Percentiles rank a stretch among this genome's conserved stretches.
These are phyloP conservation scores for Trichothecium roseum DNA, from an alignment of 2,329 filamentous ascomycete genomes.

Conservation along the genomic window DNA sequence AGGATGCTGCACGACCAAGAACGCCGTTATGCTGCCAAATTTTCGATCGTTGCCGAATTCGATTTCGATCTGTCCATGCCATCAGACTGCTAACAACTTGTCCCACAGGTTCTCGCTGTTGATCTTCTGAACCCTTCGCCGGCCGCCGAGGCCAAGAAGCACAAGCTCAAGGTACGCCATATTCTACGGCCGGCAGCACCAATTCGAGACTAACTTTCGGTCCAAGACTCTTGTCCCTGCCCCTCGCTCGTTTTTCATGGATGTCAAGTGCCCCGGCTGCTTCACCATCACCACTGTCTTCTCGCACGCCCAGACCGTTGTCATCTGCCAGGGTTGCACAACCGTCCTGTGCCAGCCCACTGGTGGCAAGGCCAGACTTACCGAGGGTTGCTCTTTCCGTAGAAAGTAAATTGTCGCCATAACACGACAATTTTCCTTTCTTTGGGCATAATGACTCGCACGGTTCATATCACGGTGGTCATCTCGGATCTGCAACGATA, in stretches of 20 bases:
- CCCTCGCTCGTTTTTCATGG: slow-evolving; percentile 99
- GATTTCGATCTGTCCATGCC: neutral
- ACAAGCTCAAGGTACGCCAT: slow-evolving; percentile 94
- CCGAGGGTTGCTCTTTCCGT: slow-evolving; percentile 99
- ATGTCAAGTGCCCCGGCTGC: slow-evolving; percentile 99
- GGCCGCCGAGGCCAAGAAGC: slow-evolving; percentile 97
- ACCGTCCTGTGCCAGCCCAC: slow-evolving; percentile 99
- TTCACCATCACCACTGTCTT: slow-evolving; percentile 99
- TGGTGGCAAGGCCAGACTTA: slow-evolving; percentile 97
- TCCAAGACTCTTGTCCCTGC: slow-evolving; percentile 80
- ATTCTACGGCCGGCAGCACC: slow-evolving; percentile 8
- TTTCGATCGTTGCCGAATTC: too few relatives aligned
- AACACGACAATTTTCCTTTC: slow-evolving; percentile 34
- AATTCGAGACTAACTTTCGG: slow-evolving; percentile 14
- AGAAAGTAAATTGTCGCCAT: slow-evolving; percentile 73
- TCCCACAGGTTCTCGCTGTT: slow-evolving; percentile 90
- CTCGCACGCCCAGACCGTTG: slow-evolving; percentile 99
- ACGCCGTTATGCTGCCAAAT: neutral
- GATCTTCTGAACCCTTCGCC: slow-evolving; percentile 99
- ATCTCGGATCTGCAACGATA: slow-evolving; percentile 47
- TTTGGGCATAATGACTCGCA: slow-evolving; percentile 39
- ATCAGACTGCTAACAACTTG: slow-evolving; percentile 35
- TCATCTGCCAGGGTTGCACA: slow-evolving; percentile 99
- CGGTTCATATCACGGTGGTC: slow-evolving; percentile 40
- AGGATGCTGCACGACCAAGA: neutral